Evolutionary conservation across 306 rosid species (phyloP), one percentile per base, ranked within the genome.

Genomic region (Mimosa bimucronata): DNA sequence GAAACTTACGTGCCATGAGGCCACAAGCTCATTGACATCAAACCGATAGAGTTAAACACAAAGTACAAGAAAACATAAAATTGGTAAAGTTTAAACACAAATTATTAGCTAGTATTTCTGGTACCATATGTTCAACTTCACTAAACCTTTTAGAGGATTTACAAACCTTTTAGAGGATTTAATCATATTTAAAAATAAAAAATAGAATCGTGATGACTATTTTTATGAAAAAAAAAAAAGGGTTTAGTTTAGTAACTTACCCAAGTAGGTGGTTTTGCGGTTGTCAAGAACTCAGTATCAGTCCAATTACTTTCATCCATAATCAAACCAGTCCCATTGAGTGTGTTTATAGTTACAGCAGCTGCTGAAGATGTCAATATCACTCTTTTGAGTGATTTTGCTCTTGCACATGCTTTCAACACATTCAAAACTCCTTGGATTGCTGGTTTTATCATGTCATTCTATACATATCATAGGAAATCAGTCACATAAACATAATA

Each of bases 361-460:
- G 98, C 94, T 28, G 93, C 89, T 46, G 98, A 93, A 73, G 98
- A 93, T 81, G 98, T 93, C 84, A 91, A 61, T 73, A 93, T 86
- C 31, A 93, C 97, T 48, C 94, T 84, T 66, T 88, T 91, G 18
- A 93, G 92, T 52, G 89, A 82, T 80, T 88, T 90, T 52, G 89
- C 90, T 80, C 77, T 83, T 18, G 73, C 92, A 69, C 94, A 88
- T 46, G 97, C 85, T 71, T 88, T 91, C 86, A 93, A 65, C 69
- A 91, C 97, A 76, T 91, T 91, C 73, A 77, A 65, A 6, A 88
- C 97, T 1, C 98, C 98, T 69, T 85, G 84, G 74, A 90, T 74
- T 65, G 90, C 97, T 71, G 97, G 98, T 85, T 93, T 91, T 82
- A 93, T 90, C 97, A 93, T 91, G 83, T 93, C 98, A 77, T 91